A percentile compares a stretch with the other conserved stretches of the same genome.
Conservation (phyloP, 1,139 yeast genomes). For the Candida dubliniensis region DNA sequence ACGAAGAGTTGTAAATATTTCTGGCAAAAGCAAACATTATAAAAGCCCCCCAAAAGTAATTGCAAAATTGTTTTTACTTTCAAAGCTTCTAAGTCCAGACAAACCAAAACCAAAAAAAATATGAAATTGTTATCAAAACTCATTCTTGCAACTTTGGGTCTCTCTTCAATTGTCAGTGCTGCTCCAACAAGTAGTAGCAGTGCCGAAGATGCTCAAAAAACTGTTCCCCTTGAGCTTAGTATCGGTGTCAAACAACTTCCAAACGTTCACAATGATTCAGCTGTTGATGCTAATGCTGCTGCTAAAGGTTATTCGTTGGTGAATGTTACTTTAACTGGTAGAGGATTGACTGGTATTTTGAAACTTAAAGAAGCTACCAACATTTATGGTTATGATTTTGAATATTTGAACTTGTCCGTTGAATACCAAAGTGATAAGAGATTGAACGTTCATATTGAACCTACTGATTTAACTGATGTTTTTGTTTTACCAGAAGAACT, state of each 20-base stretch:
- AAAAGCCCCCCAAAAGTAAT: no score
- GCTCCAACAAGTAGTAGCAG: constrained; percentile 7
- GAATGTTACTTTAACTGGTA: constrained; percentile 16
- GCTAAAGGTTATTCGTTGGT: constrained; percentile 27
- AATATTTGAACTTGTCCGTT: constrained; percentile 25
- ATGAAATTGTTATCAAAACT: no score
- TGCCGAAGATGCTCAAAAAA: constrained; percentile 10
- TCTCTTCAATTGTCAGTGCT: constrained; percentile 4
- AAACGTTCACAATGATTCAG: constrained; percentile 23
- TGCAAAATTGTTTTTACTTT: no score
- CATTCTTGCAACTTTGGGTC: constrained; percentile 1
- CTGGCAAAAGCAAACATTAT: no score
- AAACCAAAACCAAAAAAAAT: no score
- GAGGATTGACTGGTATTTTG: constrained; percentile 25
- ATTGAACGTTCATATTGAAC: constrained; percentile 26
- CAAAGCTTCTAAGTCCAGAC: no score
- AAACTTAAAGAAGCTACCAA: constrained; percentile 24
- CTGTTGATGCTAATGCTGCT: constrained; percentile 26
- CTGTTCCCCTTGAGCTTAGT: constrained; percentile 18
- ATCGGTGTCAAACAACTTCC: constrained; percentile 25
- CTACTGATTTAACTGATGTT: constrained; percentile 24
- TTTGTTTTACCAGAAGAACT: constrained; percentile 24
- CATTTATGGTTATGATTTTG: constrained; percentile 32
- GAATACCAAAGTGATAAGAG: constrained; percentile 26
- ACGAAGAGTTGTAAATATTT: no score